Evolutionary conservation across 495 filamentous ascomycete genomes (phyloP).

Genomic region (Penicillium canescens): DNA sequence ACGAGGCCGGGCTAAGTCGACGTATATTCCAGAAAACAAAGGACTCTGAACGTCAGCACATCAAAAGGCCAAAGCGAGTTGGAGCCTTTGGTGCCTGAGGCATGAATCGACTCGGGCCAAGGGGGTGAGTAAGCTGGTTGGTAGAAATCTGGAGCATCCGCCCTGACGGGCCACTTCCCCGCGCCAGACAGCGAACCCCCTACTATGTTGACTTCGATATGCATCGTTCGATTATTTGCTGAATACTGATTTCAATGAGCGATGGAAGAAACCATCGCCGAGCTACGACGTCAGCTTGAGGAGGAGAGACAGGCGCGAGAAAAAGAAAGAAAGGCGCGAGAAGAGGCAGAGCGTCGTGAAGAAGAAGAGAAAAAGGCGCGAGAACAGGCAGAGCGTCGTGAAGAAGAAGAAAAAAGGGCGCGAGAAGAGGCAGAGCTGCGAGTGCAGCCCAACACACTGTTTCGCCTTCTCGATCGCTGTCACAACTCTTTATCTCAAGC

Average conservation of each 20-base stretch:
- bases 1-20: no score
- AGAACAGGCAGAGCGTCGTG: background rate
- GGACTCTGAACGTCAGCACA: no score
- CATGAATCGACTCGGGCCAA: no score
- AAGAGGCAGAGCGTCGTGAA: conserved; percentile 5
- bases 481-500: conserved; percentile 26
- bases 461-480: conserved; percentile 25
- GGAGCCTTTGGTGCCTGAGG: no score
- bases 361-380: conserved; percentile 18
- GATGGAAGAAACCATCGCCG: conserved; percentile 25
- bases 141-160: no score
- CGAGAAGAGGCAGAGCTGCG: conserved; percentile 16
- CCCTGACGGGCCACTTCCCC: no score
- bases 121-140: no score
- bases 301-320: conserved; percentile 19
- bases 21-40: no score
- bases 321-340: conserved; percentile 10
- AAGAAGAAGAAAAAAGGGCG: conserved; percentile 1
- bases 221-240: conserved; percentile 12
- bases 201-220: conserved; percentile 26
- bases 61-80: no score
- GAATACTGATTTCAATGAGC: conserved; percentile 14
- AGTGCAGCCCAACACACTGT: conserved; percentile 20
- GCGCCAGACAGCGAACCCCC: no score
- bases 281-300: conserved; percentile 25